Conservation (phyloP, 176 grass and related monocot genomes). For the Zizania latifolia region DNA sequence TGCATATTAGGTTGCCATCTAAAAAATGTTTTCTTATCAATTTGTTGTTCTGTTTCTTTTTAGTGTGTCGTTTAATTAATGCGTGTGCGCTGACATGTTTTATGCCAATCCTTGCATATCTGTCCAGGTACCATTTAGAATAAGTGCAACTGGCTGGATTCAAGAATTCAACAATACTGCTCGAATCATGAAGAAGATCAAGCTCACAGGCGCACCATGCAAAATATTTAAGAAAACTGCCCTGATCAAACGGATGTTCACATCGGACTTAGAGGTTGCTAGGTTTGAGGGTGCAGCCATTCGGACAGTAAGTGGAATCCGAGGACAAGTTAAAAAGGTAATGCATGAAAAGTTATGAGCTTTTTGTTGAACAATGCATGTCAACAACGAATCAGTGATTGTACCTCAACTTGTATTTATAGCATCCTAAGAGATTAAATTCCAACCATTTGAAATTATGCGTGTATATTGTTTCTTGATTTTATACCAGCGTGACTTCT, state of each 20-base stretch:
- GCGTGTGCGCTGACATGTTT: constrained; percentile 15
- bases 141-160: constrained; percentile 68
- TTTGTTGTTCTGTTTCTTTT: not conserved
- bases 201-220: constrained; percentile 75
- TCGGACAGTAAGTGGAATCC: constrained; percentile 80
- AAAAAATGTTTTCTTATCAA: not conserved
- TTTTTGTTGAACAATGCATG: not conserved
- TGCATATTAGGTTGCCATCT: not conserved
- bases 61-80: not conserved
- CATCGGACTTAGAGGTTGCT: constrained; percentile 94
- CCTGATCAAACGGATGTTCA: constrained; percentile 94
- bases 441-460: not conserved
- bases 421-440: not conserved
- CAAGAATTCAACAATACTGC: constrained; percentile 96
- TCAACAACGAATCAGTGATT: not conserved
- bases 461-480: not conserved
- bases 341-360: constrained; percentile 15
- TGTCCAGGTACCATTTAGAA: constrained; percentile 72
- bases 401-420: not conserved
- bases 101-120: constrained; percentile 22
- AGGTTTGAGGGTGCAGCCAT: constrained; percentile 94
- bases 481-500: not conserved
- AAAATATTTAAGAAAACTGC: constrained; percentile 99
- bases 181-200: constrained; percentile 93
- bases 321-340: constrained; percentile 99